Evolutionary conservation across 495 filamentous ascomycete genomes (phyloP), one percentile per base, ranked within the genome.

Genomic region (Penicillium desertorum): DNA sequence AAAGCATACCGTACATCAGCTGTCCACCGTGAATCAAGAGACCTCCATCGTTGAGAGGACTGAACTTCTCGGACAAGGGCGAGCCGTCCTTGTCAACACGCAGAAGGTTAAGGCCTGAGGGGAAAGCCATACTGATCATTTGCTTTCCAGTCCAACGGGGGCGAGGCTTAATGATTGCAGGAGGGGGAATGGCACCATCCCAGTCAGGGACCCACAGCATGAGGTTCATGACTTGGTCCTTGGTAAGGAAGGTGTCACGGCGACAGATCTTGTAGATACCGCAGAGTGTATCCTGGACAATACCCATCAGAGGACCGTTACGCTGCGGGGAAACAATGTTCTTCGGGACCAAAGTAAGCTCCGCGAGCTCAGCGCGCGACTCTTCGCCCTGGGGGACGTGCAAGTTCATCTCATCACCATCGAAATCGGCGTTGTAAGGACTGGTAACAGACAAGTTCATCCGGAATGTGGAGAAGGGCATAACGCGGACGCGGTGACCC

Each of bases 361-460:
- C 83, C 63, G 83, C 88, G 61, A 99, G 83, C 73, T 99, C 94
- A 10, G 94, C 93, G 11, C 94, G 86, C 22, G 94, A 90, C 73
- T 99, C 95, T 64, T 99, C 93, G 17, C 88, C 89, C 70, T 99
- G 94, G 8, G 94, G 95, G 42, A 99, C 95, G 80, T 99, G 94
- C 72, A 99, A 83, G 68, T 99, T 99, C 94, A 99, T 99, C 75
- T 99, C 94, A 73, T 99, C 94, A 61, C 94, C 94, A 68, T 99
- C 94, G 69, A 99, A 99, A 86, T 99, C 94, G 58, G 94, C 94
- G 73, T 99, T 99, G 78, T 99, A 99, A 2, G 94, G 94, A 42
- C 92, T 93, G 0, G 94, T 99, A 63, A 99, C 94, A 1, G 94
- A 99, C 57, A 99, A 73, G 64, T 99, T 99, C 22, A 99, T 81